Evolutionary conservation across 2,329 filamentous ascomycete species (phyloP).

Genomic region (Beauveria pseudobassiana): DNA sequence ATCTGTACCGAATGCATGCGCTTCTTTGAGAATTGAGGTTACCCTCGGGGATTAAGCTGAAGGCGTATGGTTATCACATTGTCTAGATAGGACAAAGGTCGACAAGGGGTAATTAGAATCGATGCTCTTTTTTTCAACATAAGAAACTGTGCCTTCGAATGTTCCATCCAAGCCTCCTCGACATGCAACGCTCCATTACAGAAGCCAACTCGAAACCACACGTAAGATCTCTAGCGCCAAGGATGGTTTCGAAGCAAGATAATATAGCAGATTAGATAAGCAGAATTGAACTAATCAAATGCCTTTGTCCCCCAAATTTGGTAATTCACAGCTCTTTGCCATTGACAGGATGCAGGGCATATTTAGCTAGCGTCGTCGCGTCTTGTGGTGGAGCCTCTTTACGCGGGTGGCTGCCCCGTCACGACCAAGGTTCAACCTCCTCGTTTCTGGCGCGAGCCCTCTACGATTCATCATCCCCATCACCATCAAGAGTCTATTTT

Average conservation of each 20-base stretch:
- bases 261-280: too few species aligned
- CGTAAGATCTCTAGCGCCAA: not conserved
- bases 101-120: too few species aligned
- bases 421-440: not conserved
- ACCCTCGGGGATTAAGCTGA: too few species aligned
- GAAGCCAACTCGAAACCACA: too few species aligned
- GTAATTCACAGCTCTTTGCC: not conserved
- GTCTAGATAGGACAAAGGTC: too few species aligned
- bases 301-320: not conserved
- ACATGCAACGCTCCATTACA: too few species aligned
- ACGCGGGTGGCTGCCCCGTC: conserved; percentile 3
- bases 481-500: not conserved
- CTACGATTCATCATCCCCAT: not conserved
- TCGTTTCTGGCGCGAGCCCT: not conserved
- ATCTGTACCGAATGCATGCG: not conserved
- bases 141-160: too few species aligned
- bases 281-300: not conserved
- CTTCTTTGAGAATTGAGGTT: not conserved
- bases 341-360: not conserved
- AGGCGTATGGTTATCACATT: too few species aligned
- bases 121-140: too few species aligned
- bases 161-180: too few species aligned
- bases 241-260: too few species aligned
- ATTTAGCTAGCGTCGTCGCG: not conserved
- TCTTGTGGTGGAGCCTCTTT: conserved; percentile 6